Evolutionary conservation across 2,329 filamentous ascomycete species (phyloP), one percentile per base, ranked within the genome.

Genomic region (Fusarium dimerum): DNA sequence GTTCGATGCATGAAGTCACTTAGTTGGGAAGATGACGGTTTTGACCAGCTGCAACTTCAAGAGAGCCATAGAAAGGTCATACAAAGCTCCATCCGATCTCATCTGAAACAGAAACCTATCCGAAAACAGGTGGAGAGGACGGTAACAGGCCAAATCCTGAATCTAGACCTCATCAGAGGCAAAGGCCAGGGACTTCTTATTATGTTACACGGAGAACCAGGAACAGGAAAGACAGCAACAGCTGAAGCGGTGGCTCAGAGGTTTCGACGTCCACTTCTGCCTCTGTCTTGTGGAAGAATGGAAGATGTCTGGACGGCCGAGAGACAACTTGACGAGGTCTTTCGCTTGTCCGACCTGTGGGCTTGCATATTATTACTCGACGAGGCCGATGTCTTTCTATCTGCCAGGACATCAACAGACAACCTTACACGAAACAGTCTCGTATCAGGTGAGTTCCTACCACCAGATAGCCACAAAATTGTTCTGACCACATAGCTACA

Each of bases 181-280:
- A 52, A 52, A 40, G 51, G 51, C 3, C 40, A 47, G 6, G 51
- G 51, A 3, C 29, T 50, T 8, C 38, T 52, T 13, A 48, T 48
- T 16, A 40, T 52, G 40, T 41, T 52, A 6, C 50, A 52, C 13
- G 50, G 50, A 10, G 50, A 48, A 13, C 50, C 50, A 5, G 50
- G 50, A 2, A 44, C 36, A 6, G 50, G 50, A 6, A 52, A 52
- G 17, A 52, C 50, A 5, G 41, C 40, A 5, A 52, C 50, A 2
- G 50, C 50, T 6, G 50, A 51, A 10, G 43, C 49, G 18, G 44
- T 47, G 8, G 39, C 49, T 4, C 44, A 47, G 30, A 30, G 10
- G 12, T 51, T 38, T 20, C 38, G 13, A 20, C 13, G 40, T 7
- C 49, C 49, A 5, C 44, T 51, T 29, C 40, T 51, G n/a, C 36